Base-by-base conservation (phyloP, 768 basidiomycete genomes). In the Suillus spraguei region DNA sequence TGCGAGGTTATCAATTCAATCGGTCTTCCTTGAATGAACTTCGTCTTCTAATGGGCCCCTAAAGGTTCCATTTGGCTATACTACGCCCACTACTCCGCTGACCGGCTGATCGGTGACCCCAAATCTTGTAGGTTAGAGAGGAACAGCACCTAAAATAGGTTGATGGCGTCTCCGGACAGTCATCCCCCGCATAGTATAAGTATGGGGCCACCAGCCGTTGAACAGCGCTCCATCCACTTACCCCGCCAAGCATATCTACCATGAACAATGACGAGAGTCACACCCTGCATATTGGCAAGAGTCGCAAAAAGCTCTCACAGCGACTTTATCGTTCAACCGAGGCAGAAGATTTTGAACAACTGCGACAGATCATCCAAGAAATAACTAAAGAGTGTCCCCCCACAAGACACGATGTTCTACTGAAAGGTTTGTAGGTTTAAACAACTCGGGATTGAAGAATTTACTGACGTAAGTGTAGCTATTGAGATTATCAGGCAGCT, bases 271-370 rank as follows among this genome's bases (percentile, higher is more conserved):
- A 17, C 24, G 16, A 32, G 10, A 52, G 9, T 10, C 36, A 56
- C 22, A 24, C 55, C 16, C 28, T 32, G 49, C 28, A 24, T 22
- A 38, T 20, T 1, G 38, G 56, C 22, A 58, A 28, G 56, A 41
- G 56, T 58, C 56, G 36, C 17, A 58, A 58, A 11, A 41, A 42
- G 28, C 2, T 42, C 11, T 58, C 39, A 28, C 56, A 58, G 4
- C 24, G 24, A 28, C 24, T 58, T 39, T 58, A 58, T 0, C 56
- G 56, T 41, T 41, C 56, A 24, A 58, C 39, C 24, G 56, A 58
- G 56, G 56, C 56, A 7, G 56, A 58, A 13, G 56, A 58, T 7
- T 58, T 58, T 58, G 38, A 39, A 28, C 56, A 58, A 20, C 39
- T 58, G 24, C 56, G 56, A 13, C 56, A 58, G 39, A 32, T 28